phyloP scores from a whole-genome alignment of 495 filamentous ascomycete genomes.

The Paragyromitra xinjiangensis region DNA sequence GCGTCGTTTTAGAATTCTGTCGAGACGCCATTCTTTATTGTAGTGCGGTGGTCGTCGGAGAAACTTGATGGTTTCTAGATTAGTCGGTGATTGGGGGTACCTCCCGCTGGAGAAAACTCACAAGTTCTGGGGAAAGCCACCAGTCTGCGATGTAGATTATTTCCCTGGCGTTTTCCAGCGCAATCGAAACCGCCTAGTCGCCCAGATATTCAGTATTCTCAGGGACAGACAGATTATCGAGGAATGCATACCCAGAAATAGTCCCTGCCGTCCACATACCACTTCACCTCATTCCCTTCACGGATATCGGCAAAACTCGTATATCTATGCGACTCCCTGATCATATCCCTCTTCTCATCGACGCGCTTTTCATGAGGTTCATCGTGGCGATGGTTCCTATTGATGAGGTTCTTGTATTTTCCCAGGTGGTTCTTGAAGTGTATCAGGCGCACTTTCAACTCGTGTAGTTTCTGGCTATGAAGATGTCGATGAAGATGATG shows the following conservation, averaged over 20 bases:
- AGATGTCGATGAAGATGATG: slow-evolving; percentile 17
- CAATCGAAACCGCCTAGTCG: slow-evolving; percentile 75
- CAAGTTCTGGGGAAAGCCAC: slow-evolving; percentile 92
- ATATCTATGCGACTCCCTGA: slow-evolving; percentile 82
- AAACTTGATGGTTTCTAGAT: slow-evolving; percentile 62
- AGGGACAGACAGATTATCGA: no score
- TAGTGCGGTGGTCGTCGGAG: slow-evolving; percentile 80
- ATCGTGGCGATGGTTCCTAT: slow-evolving; percentile 92
- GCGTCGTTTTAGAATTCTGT: slow-evolving; percentile 83
- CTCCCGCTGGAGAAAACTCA: not conserved
- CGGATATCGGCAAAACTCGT: slow-evolving; percentile 84
- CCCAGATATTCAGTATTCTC: slow-evolving; percentile 44
- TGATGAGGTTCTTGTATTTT: slow-evolving; percentile 78
- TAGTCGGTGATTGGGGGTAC: not conserved
- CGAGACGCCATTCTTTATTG: slow-evolving; percentile 88
- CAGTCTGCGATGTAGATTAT: slow-evolving; percentile 96
- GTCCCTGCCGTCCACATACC: slow-evolving; percentile 94
- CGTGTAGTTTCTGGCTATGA: slow-evolving; percentile 60
- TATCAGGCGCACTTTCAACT: slow-evolving; percentile 62
- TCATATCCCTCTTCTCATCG: slow-evolving; percentile 77
- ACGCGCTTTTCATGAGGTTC: slow-evolving; percentile 87
- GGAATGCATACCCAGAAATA: slow-evolving; percentile 73
- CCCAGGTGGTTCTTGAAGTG: slow-evolving; percentile 72
- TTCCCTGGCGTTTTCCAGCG: slow-evolving; percentile 86
- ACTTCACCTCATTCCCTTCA: slow-evolving; percentile 88